Evolutionary conservation across 345 rosid genomes (phyloP).

Genomic region (Linum trigynum): DNA sequence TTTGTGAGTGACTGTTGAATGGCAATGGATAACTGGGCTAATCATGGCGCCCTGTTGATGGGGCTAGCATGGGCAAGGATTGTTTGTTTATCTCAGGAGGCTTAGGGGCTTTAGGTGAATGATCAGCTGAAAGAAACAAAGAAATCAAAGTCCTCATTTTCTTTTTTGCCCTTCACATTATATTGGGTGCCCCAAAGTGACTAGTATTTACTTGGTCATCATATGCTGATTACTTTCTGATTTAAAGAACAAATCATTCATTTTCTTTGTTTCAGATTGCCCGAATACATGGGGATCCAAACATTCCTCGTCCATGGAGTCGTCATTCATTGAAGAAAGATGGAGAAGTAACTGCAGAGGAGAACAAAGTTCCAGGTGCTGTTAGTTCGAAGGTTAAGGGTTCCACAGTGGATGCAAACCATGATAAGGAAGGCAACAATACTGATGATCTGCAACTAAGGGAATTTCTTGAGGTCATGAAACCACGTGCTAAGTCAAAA

Average conservation of each 20-base stretch:
- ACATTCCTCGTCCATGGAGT: conserved; percentile 85
- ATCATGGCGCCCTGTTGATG: background rate
- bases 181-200: no score
- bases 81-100: background rate
- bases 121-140: background rate
- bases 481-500: conserved; percentile 58
- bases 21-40: background rate
- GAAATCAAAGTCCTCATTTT: background rate
- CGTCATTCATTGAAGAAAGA: conserved; percentile 46
- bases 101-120: background rate
- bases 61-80: background rate
- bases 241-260: background rate
- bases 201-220: no score
- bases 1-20: background rate
- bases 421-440: conserved; percentile 23
- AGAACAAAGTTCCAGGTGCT: conserved; percentile 14
- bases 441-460: conserved; percentile 38
- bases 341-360: conserved; percentile 21
- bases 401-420: conserved; percentile 26
- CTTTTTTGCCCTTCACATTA: background rate
- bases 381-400: conserved; percentile 8
- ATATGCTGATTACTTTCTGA: background rate
- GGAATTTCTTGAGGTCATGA: conserved; percentile 82
- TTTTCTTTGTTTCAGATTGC: conserved; percentile 43
- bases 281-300: conserved; percentile 51